A percentile compares a stretch with the other conserved stretches of the same genome.
Conservation (phyloP, 2,329 filamentous ascomycete species). For the Colletotrichum noveboracense region DNA sequence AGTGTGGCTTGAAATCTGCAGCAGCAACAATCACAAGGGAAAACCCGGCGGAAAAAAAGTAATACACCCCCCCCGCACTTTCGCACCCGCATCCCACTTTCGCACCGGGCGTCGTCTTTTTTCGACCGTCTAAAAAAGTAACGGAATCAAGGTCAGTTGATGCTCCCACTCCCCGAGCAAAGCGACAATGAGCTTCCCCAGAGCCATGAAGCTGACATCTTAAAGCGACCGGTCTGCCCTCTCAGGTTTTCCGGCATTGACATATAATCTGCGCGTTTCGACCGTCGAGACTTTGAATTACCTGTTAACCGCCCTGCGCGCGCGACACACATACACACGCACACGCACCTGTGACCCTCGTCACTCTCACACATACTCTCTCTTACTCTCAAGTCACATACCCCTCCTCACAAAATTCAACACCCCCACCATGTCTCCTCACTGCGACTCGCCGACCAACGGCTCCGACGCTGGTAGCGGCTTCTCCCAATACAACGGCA, state of each 20-base stretch:
- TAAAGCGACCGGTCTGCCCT: conserved; percentile 16
- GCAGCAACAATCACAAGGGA: conserved; percentile 2
- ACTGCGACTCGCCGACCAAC: conserved; percentile 36
- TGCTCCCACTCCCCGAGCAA: conserved; percentile 4
- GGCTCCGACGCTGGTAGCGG: conserved; percentile 23
- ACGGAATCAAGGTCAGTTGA: conserved; percentile 17
- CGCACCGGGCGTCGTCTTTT: conserved; percentile 2
- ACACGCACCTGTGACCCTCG: not conserved
- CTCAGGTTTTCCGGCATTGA: not conserved
- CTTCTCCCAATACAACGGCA: conserved; percentile 21
- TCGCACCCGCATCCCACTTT: conserved; percentile 15
- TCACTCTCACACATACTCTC: not conserved
- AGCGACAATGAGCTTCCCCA: not conserved
- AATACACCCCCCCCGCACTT: not conserved
- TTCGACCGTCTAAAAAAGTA: conserved; percentile 8
- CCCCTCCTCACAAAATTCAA: not conserved
- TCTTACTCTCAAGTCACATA: not conserved
- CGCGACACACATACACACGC: not conserved
- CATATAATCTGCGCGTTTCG: not conserved
- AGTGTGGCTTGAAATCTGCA: conserved; percentile 14
- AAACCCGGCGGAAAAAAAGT: not conserved
- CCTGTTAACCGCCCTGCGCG: not conserved
- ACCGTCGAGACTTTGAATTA: not conserved
- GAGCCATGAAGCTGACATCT: conserved; percentile 3
- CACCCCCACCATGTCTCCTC: conserved; percentile 37